A percentile compares a stretch with the other conserved stretches of the same genome.
phyloP scores from a whole-genome alignment of 2,329 filamentous ascomycete genomes.

The Talaromyces piceae region DNA sequence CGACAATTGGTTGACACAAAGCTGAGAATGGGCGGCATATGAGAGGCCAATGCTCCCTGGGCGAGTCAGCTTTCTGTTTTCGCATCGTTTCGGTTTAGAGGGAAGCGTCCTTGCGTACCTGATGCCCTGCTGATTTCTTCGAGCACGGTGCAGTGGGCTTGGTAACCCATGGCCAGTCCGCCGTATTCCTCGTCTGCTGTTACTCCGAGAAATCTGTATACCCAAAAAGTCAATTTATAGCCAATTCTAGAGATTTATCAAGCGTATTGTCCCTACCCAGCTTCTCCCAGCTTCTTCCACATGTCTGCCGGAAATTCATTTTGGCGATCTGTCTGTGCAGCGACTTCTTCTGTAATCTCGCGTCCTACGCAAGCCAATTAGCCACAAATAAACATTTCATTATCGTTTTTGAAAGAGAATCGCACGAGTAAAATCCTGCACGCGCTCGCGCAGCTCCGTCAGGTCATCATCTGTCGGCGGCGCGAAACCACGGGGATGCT shows the following conservation, averaged over 20 bases:
- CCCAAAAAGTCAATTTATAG: neutral
- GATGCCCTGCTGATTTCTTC: constrained; percentile 89
- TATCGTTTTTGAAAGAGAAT: neutral
- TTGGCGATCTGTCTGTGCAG: constrained; percentile 69
- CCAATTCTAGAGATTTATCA: neutral
- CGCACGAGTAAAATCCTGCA: constrained; percentile 72
- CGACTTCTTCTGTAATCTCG: constrained; percentile 78
- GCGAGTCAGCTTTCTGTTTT: neutral
- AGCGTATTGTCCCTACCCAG: constrained; percentile 57
- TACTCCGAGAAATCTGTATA: constrained; percentile 71
- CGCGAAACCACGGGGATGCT: constrained; percentile 58
- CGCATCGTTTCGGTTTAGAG: neutral
- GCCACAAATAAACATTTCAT: neutral
- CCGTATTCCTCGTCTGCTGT: constrained; percentile 91
- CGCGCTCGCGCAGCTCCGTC: constrained; percentile 70
- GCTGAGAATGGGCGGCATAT: constrained; percentile 91
- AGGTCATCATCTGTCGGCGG: constrained; percentile 66
- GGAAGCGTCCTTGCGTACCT: constrained; percentile 39
- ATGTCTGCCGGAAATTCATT: constrained; percentile 87
- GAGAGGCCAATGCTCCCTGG: constrained; percentile 58
- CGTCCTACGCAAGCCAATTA: constrained; percentile 44
- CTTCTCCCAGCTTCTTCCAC: constrained; percentile 90
- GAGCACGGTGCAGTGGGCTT: constrained; percentile 91
- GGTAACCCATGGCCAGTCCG: constrained; percentile 85
- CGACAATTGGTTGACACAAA: constrained; percentile 94